phyloP scores from a whole-genome alignment of 805 yeast genomes.

The Blastobotrys chiropterorum region DNA sequence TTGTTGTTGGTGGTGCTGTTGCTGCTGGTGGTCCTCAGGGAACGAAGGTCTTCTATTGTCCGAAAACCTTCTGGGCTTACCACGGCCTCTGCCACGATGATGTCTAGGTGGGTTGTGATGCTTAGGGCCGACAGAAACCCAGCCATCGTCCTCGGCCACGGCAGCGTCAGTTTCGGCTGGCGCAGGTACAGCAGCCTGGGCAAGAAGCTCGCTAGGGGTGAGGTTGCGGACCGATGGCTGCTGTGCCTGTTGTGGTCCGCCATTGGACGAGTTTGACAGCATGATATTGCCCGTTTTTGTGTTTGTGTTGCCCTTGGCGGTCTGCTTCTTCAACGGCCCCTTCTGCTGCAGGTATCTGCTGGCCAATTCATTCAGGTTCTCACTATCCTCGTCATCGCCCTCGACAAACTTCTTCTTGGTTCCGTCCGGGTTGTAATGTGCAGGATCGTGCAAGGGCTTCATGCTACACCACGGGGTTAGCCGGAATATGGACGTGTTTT shows the following conservation, averaged over 20 bases:
- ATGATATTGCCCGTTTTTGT: neutral
- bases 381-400: neutral
- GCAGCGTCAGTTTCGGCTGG: neutral
- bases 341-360: neutral
- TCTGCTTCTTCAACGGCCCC: neutral
- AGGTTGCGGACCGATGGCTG: neutral
- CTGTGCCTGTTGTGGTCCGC: neutral
- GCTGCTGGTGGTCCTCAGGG: neutral
- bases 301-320: neutral
- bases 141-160: conserved; percentile 18
- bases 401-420: conserved; percentile 3
- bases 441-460: neutral
- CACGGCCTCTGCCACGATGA: neutral
- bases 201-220: neutral
- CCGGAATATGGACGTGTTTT: neutral
- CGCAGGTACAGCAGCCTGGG: neutral
- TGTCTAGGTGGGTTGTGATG: conserved; percentile 6
- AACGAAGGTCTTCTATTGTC: neutral
- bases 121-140: conserved; percentile 23
- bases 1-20: neutral
- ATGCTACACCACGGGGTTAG: no score
- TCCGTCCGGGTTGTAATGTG: neutral
- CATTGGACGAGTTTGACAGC: neutral
- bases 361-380: neutral
- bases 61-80: neutral